Base-by-base conservation (phyloP, 192 early-diverging fungal species). In the Coemansia reversa region DNA sequence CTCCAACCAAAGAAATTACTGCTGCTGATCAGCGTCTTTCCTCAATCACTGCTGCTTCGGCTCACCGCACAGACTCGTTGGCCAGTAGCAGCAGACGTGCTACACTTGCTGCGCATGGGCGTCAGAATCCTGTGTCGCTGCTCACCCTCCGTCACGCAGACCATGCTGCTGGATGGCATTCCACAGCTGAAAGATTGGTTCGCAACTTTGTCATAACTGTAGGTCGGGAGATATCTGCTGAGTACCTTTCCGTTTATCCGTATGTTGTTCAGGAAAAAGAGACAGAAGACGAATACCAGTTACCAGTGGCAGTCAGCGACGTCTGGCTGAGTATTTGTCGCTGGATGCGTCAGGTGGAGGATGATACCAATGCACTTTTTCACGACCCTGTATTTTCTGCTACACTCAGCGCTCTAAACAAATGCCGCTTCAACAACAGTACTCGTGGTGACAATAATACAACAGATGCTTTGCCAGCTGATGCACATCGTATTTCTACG, bases 141-240 rank as follows among this genome's bases (percentile, higher is more conserved):
- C 60, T 68, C 7, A 68, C 51, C 5, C 23, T 42, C 19, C 66
- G 51, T 32, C 55, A 58, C 16, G 29, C 70, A 0, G 62, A 51
- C 11, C 75, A 72, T 28, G 49, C 71, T 35, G 70, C 71, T 5
- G 67, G 64, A 7, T 79, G 76, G 76, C 76, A 69, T n/a, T 52
- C 63, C 18, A 67, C 67, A 2, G 76, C 76, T 3, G 70, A 73
- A 23, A 45, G 50, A 2, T 64, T 79, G 33, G 76, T 79, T 2
- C 58, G 39, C 42, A 68, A 74, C 39, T 79, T 79, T 67, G 71
- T 79, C 14, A 74, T 79, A 71, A 79, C 76, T 12, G 76, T 79
- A 0, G 76, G 76, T 5, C 70, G 66, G 48, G 76, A 79, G 23
- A 79, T 79, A 16, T 73, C 76, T 22, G 45, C 67, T 1, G 76